phyloP scores from a whole-genome alignment of 345 rosid genomes.

The Murraya koenigii region DNA sequence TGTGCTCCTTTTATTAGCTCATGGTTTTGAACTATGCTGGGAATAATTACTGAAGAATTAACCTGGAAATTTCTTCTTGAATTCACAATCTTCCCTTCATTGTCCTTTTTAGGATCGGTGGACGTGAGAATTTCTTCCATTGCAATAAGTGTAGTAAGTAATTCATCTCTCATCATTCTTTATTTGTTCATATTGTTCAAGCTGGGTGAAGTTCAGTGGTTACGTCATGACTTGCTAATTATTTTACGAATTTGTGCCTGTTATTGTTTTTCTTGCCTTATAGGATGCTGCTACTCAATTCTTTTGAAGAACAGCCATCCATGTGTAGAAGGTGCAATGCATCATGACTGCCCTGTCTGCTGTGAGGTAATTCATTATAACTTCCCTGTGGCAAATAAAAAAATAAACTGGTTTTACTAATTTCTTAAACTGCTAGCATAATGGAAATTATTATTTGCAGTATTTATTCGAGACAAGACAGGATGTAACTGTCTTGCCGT shows the following conservation, averaged over 20 bases:
- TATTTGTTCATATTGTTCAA: background rate
- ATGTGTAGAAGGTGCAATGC: slow-evolving; percentile 99
- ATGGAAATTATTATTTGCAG: slow-evolving; percentile 36
- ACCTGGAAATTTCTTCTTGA: background rate
- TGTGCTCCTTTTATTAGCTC: background rate
- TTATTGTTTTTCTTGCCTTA: background rate
- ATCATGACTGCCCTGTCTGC: slow-evolving; percentile 90
- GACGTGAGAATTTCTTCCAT: slow-evolving; percentile 82
- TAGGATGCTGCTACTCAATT: slow-evolving; percentile 88
- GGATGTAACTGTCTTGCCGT: slow-evolving; percentile 73
- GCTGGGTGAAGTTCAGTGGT: background rate
- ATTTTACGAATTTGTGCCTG: background rate
- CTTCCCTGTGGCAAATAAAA: background rate
- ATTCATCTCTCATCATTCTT: background rate
- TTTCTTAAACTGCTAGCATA: background rate
- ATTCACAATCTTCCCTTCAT: background rate
- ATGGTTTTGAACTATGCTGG: background rate
- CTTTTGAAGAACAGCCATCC: slow-evolving; percentile 70
- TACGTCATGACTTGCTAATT: background rate
- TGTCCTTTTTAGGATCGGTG: slow-evolving; percentile 65
- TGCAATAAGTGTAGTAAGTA: slow-evolving; percentile 84
- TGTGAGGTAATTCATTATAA: slow-evolving; percentile 59
- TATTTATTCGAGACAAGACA: slow-evolving; percentile 69
- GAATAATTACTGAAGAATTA: background rate
- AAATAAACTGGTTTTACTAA: background rate